Base-by-base conservation (phyloP, 108 stramenopile genomes). In the Cyclotella baltica region DNA sequence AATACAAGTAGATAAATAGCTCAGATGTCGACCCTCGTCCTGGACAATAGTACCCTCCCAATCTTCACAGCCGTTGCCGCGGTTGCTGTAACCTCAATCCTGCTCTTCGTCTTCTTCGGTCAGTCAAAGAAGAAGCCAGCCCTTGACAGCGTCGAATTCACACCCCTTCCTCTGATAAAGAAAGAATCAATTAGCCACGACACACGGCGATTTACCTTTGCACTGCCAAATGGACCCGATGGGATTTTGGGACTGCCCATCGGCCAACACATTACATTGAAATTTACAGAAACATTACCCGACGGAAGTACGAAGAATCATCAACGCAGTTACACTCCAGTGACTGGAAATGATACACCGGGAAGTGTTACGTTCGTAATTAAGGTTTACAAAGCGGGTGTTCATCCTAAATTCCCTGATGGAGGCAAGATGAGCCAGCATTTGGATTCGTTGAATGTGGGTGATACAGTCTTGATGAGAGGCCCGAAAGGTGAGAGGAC, bases 401-500 rank as follows among this genome's bases (percentile, higher is more conserved):
- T 95, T 20, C 90, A 95, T 75, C 94, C 95, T 20, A 92, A 93
- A 56, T 98, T 98, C 68, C 99, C 99, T 0, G 89, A 96, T 18
- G 99, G 98, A 20, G 99, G 99, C 23, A 95, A 97, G 74, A 94
- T 99, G 97, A 93, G 91, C 56, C 98, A 98, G 84, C 86, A 98
- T 73, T 82, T 99, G 72, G 97, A 98, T 81, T 77, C 91, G 8
- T 77, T 99, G 19, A 75, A 87, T 33, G 85, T 98, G 66, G 98
- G 99, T 0, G 97, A 97, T 75, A 86, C 90, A 4, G 85, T 97
- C 40, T 76, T 83, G 31, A 92, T 95, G 85, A 92, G 89, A 73
- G 94, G 94, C 11, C 94, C 94, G 34, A 95, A 95, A 82, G 94
- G 80, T 80, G 51, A 80, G 71, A n/a, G n/a, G n/a, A n/a, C n/a